Conservation (phyloP, 257 asterid genomes). For the Oldenlandia corymbosa region DNA sequence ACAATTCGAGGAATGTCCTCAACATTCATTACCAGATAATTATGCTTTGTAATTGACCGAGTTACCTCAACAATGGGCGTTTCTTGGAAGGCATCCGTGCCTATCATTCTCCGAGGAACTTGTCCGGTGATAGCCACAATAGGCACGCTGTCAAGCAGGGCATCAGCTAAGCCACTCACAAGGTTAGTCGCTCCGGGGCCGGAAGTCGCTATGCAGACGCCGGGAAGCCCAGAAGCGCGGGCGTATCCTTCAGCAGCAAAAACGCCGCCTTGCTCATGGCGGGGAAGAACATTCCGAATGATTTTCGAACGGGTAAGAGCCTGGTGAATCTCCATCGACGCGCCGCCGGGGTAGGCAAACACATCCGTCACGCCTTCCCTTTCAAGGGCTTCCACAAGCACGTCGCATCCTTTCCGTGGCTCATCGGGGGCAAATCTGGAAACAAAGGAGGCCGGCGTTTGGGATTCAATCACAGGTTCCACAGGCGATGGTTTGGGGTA, state of each 20-base stretch:
- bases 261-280: conserved; percentile 84
- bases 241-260: conserved; percentile 92
- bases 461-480: not conserved
- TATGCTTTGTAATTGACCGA: conserved; percentile 74
- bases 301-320: conserved; percentile 63
- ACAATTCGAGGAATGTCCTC: conserved; percentile 69
- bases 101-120: conserved; percentile 78
- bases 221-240: conserved; percentile 63
- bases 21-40: conserved; percentile 63
- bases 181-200: conserved; percentile 94
- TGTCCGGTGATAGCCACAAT: conserved; percentile 88
- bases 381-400: conserved; percentile 77
- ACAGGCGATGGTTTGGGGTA: conserved; percentile 13
- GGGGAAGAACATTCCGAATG: conserved; percentile 74
- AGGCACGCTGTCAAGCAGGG: conserved; percentile 63
- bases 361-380: conserved; percentile 77
- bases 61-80: conserved; percentile 82
- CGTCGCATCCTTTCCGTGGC: conserved; percentile 72
- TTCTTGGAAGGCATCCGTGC: conserved; percentile 83
- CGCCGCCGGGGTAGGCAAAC: conserved; percentile 86
- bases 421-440: conserved; percentile 61
- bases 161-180: conserved; percentile 75
- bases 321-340: conserved; percentile 81
- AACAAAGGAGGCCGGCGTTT: conserved; percentile 16
- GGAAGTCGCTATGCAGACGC: conserved; percentile 84